Conservation (phyloP, 768 basidiomycete genomes). For the Kwoniella dendrophila region DNA sequence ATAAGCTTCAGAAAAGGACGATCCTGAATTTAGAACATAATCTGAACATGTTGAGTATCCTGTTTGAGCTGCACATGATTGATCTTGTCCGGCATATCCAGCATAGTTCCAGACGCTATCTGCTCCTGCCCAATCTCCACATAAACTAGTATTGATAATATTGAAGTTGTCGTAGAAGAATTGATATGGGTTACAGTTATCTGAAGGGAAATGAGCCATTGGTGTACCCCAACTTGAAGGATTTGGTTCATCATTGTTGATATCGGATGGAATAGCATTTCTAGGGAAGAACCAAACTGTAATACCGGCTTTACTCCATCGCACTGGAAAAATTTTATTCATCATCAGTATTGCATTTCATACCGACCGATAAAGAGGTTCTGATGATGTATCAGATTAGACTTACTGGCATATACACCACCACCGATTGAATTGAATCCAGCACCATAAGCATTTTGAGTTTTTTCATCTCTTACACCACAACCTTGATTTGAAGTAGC, state of each 20-base stretch:
- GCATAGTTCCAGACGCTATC: slow-evolving; percentile 73
- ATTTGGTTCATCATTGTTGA: slow-evolving; percentile 70
- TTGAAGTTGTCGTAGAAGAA: slow-evolving; percentile 78
- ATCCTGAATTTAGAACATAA: slow-evolving; percentile 73
- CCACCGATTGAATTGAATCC: slow-evolving; percentile 82
- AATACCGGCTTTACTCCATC: slow-evolving; percentile 76
- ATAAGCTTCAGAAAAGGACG: slow-evolving; percentile 49
- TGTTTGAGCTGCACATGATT: slow-evolving; percentile 81
- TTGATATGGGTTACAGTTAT: slow-evolving; percentile 71
- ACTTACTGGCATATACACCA: slow-evolving; percentile 86
- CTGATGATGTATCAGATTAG: not conserved
- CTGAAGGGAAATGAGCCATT: slow-evolving; percentile 76
- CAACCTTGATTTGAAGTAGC: slow-evolving; percentile 61
- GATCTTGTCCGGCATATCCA: slow-evolving; percentile 74
- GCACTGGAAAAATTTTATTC: slow-evolving; percentile 59
- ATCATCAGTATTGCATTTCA: slow-evolving; percentile 4
- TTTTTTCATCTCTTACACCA: slow-evolving; percentile 66
- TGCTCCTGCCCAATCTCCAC: slow-evolving; percentile 84
- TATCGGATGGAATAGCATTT: slow-evolving; percentile 71
- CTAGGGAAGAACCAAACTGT: slow-evolving; percentile 80
- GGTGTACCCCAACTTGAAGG: slow-evolving; percentile 77
- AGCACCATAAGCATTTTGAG: slow-evolving; percentile 73
- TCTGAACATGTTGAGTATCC: slow-evolving; percentile 78
- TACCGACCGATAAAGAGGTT: slow-evolving; percentile 5
- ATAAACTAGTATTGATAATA: slow-evolving; percentile 55